phyloP scores from a whole-genome alignment of 495 filamentous ascomycete species.

The Friedmanniomyces simplex region DNA sequence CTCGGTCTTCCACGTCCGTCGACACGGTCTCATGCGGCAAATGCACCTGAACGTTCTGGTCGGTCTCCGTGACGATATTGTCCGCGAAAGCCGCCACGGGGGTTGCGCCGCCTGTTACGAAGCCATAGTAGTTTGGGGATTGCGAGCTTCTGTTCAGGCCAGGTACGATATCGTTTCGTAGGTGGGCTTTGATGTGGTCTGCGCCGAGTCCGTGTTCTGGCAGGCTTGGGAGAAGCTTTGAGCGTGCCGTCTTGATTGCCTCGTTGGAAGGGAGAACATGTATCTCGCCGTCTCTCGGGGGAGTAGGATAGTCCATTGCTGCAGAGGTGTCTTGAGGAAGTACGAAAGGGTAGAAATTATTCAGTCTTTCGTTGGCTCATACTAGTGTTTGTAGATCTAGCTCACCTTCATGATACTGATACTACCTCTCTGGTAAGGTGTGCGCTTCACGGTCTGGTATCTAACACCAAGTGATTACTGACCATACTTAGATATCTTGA shows the following conservation, averaged over 20 bases:
- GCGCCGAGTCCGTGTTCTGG: conserved; percentile 38
- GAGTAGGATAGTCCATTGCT: background rate
- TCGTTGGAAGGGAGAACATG: conserved; percentile 3
- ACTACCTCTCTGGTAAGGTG: no score
- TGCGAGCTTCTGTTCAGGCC: conserved; percentile 53
- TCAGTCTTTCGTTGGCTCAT: no score
- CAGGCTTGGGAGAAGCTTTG: conserved; percentile 26
- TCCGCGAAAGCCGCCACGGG: conserved; percentile 81
- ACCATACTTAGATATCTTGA: no score
- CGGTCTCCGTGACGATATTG: conserved; percentile 61
- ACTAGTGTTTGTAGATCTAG: no score
- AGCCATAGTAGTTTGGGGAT: conserved; percentile 69
- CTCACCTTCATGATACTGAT: no score
- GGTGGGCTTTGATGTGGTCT: conserved; percentile 37
- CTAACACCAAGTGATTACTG: no score
- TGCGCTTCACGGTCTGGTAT: no score
- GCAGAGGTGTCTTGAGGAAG: background rate
- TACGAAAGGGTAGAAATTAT: background rate
- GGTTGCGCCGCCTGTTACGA: conserved; percentile 72
- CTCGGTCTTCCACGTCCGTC: conserved; percentile 62
- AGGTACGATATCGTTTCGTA: conserved; percentile 53
- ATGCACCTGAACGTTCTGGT: conserved; percentile 83
- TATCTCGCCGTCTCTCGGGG: background rate
- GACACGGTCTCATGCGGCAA: conserved; percentile 61
- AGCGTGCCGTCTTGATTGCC: conserved; percentile 16